Percentiles rank a stretch among this genome's conserved stretches.
phyloP scores from a whole-genome alignment of 2,329 filamentous ascomycete genomes.

The Fusarium kyushuense region DNA sequence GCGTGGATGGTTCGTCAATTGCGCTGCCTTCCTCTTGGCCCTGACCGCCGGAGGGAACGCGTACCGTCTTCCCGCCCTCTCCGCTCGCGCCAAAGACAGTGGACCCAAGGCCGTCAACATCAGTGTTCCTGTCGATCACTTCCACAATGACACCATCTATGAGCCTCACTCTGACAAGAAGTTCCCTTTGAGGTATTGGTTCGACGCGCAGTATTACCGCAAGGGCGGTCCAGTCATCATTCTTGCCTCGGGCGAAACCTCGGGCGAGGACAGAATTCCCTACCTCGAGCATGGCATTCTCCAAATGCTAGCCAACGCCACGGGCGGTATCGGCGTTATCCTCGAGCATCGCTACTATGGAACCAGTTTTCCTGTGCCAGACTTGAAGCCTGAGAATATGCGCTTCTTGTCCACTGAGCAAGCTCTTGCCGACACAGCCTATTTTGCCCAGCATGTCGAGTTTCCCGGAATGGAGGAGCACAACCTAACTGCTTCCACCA shows the following conservation, averaged over 20 bases:
- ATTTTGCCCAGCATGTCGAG: conserved; percentile 79
- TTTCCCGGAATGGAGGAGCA: conserved; percentile 77
- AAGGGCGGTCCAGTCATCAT: conserved; percentile 85
- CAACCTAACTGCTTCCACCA: conserved; percentile 73
- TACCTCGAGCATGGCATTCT: conserved; percentile 84
- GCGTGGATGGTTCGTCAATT: conserved; percentile 28
- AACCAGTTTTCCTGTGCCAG: conserved; percentile 74
- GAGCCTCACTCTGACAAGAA: conserved; percentile 77
- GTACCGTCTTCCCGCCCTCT: conserved; percentile 9
- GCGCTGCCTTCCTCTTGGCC: conserved; percentile 12
- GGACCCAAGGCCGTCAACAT: conserved; percentile 46
- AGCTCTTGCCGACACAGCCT: conserved; percentile 82
- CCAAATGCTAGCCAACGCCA: conserved; percentile 75
- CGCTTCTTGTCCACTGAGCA: conserved; percentile 89
- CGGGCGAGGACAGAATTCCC: conserved; percentile 70
- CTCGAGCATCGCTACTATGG: conserved; percentile 93
- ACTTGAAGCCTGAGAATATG: conserved; percentile 76
- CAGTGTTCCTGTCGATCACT: conserved; percentile 77
- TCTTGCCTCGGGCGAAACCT: conserved; percentile 78
- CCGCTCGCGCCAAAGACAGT: neutral
- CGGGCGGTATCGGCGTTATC: conserved; percentile 80
- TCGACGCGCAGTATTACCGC: conserved; percentile 81
- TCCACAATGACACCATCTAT: conserved; percentile 82
- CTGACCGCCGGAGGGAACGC: conserved; percentile 9
- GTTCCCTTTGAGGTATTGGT: conserved; percentile 85